Conservation (phyloP, 352 stramenopile genomes). For the Phytophthora citrophthora region DNA sequence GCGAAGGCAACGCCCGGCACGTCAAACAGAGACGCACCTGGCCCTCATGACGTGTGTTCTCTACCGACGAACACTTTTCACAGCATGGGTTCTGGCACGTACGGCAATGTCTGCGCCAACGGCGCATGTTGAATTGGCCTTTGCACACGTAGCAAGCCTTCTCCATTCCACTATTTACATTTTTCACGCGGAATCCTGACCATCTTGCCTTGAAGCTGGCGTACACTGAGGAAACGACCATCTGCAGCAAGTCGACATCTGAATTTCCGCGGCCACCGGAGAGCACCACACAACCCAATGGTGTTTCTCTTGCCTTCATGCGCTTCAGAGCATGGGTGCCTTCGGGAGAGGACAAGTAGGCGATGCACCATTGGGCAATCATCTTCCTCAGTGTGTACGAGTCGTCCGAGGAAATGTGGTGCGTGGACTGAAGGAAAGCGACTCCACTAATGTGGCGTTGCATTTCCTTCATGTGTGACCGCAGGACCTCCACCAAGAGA, state of each 20-base stretch:
- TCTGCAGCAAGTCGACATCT: slow-evolving; percentile 61
- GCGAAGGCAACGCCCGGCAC: slow-evolving; percentile 59
- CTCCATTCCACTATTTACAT: slow-evolving; percentile 73
- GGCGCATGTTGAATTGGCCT: slow-evolving; percentile 72
- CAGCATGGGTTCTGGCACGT: slow-evolving; percentile 74
- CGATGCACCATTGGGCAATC: slow-evolving; percentile 71
- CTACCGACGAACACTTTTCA: slow-evolving; percentile 73
- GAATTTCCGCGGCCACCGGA: slow-evolving; percentile 48
- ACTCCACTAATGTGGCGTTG: slow-evolving; percentile 74
- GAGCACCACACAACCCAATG: slow-evolving; percentile 63
- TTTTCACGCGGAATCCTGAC: slow-evolving; percentile 80
- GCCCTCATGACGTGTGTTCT: slow-evolving; percentile 68
- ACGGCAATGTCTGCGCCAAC: slow-evolving; percentile 72
- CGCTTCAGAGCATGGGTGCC: slow-evolving; percentile 48
- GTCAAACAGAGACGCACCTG: slow-evolving; percentile 70
- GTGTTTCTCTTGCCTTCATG: slow-evolving; percentile 60
- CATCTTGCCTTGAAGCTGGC: slow-evolving; percentile 75
- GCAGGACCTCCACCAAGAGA: slow-evolving; percentile 63
- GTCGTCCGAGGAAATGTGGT: slow-evolving; percentile 61
- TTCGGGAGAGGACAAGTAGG: slow-evolving; percentile 52
- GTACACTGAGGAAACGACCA: slow-evolving; percentile 61
- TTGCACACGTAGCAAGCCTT: slow-evolving; percentile 74
- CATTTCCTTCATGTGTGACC: slow-evolving; percentile 68
- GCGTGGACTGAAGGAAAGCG: slow-evolving; percentile 69
- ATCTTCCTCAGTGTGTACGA: slow-evolving; percentile 72